Base-by-base conservation (phyloP, 805 yeast species). In the Hermanozyma aechmeae region DNA sequence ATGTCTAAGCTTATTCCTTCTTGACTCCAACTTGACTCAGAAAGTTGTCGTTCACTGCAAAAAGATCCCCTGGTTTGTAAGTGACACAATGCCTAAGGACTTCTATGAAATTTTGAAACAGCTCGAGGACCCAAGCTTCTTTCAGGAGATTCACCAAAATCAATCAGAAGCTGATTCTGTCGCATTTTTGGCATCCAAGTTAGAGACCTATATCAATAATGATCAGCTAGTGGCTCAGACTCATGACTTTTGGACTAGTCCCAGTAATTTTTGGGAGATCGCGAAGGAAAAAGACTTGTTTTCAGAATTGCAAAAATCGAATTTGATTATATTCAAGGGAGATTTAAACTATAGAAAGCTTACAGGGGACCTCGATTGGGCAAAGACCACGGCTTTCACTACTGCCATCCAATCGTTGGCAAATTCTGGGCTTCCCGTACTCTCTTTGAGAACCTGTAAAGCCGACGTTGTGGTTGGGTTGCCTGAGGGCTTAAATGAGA, bases 391-490 rank as follows among this genome's bases (percentile, higher is more conserved):
- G 0, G 68, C 86, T 2, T 93, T 89, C 60, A 42, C 37, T 4
- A 52, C 56, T 0, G 89, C 95, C 4, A 69, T 89, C 35, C 82
- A 81, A 31, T 69, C 73, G 4, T 64, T 89, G 40, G 79, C 80
- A 1, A 40, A 54, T 0, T 68, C 76, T 17, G 77, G 29, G 6
- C 60, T 92, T 31, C 76, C 75, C 11, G 43, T 84, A 16, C 61
- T 85, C 34, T 72, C 93, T 19, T 67, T 92, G 44, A 76, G 99
- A 62, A 92, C 97, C 2, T 79, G 95, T 53, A 92, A 92, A 58
- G 96, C 97, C 1, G 98, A 92, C 51, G 97, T 87, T 5, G 77
- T 81, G 30, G 96, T 83, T 23, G 97, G 94, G 2, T 69, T 92
- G 38, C 65, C 68, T 4, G 67, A 63, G 23, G 96, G 95, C 3